Base-by-base conservation (phyloP, 2,329 filamentous ascomycete genomes). In the Penicillium sp. region DNA sequence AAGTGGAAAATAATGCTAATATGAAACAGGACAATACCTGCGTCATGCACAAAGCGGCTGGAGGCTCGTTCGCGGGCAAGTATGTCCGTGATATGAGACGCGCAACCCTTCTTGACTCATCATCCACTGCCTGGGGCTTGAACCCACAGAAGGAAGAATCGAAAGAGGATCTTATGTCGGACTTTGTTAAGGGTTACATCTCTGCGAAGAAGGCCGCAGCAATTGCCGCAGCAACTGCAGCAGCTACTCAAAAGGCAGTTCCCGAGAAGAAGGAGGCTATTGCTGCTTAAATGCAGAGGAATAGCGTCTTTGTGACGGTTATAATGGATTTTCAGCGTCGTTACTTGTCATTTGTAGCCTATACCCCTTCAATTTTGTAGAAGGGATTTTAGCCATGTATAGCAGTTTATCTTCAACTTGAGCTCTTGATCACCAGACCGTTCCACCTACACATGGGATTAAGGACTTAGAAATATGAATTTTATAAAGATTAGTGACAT, bases 191-290 rank as follows among this genome's bases (percentile, higher is more conserved):
- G 37, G 37, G 37, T 22, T 40, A 40, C 18, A 40, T 40, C 6
- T 6, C 9, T 11, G n/a, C 37, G 11, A 40, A 40, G 18, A 40
- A 22, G 33, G 33, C 33, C 9, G 37, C 37, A 12, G 37, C 33
- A 6, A 18, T 59, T 27, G 60, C 57, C 31, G 37, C 37, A 2
- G 65, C 18, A 11, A 18, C 37, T 22, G 37, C 18, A 5, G 65
- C 9, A 11, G 37, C 37, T 40, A 3, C 37, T 6, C n/a, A 40
- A 18, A 40, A 40, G 4, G 18, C 9, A 40, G 9, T 40, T 11
- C 18, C 37, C 4, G 11, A 22, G 18, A 22, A 40, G 18, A 20
- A 22, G 4, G 18, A 20, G 18, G 37, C 18, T 14, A 40, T 40
- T 18, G 11, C 18, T 12, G 18, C 18, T 40, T 40, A 22, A 11